Base-by-base conservation (phyloP, 2,329 filamentous ascomycete species). In the Aspergillus intermedius region DNA sequence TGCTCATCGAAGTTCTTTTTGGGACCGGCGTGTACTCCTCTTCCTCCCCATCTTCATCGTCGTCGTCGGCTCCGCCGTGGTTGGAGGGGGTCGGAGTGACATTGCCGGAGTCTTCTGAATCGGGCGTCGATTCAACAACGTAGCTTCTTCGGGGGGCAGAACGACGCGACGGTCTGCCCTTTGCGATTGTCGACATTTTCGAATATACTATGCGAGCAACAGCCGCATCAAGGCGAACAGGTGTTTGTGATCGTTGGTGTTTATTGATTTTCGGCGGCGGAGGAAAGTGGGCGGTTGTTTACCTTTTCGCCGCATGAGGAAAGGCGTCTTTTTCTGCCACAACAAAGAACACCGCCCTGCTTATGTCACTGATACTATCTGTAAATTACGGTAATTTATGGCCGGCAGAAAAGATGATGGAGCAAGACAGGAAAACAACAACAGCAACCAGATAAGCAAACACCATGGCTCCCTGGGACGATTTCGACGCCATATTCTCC, bases 11-110 rank as follows among this genome's bases (percentile, higher is more conserved):
- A 12, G 37, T 21, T 19, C 37, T 19, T 8, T 79, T 74, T 1
- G 85, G 79, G 43, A 85, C 86, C 2, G 89, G 89, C 41, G 86
- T 86, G 61, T 90, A 93, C 44, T 95, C 88, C 44, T 91, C 86
- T 56, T 87, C 86, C 45, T 87, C 81, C 25, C 85, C 76, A 40
- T 77, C 78, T 19, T 86, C 80, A 23, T 85, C 76, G 23, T 76
- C 78, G 13, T 80, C 76, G 30, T 81, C 74, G 51, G 80, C 77
- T 60, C 80, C 76, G 53, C 78, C 59, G 44, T 61, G 61, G 45
- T 64, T 60, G 35, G 68, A 67, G 19, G 61, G 74, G 19, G 66
- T 70, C 35, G 69, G 68, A 43, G 72, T 72, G 37, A 69, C 63
- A 54, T 71, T 73, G 59, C 80, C 74, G 35, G 77, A 70, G 47